A percentile compares a stretch with the other conserved stretches of the same genome.
Evolutionary conservation across 2,329 filamentous ascomycete genomes (phyloP).

Genomic region (Alternaria conjuncta): DNA sequence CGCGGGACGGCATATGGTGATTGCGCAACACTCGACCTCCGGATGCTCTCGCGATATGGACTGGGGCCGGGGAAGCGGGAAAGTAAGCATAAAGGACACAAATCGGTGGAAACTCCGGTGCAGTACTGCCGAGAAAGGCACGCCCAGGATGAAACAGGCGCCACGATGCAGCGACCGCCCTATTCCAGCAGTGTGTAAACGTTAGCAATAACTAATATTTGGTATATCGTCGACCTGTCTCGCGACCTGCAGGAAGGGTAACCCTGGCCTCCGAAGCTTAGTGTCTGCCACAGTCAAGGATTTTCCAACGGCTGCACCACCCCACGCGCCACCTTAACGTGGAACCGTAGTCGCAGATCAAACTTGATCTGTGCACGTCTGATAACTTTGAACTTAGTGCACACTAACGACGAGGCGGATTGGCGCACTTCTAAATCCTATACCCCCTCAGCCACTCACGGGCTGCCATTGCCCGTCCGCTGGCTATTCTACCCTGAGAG

Average conservation of each 20-base stretch:
- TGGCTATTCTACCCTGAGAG: slow-evolving; percentile 18
- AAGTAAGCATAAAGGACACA: slow-evolving; percentile 11
- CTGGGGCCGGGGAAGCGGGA: slow-evolving; percentile 25
- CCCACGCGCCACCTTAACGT: slow-evolving; percentile 38
- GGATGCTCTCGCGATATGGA: slow-evolving; percentile 13
- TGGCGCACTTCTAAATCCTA: slow-evolving; percentile 19
- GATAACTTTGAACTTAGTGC: slow-evolving; percentile 29
- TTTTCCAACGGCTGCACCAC: slow-evolving; percentile 33
- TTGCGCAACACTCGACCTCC: slow-evolving; percentile 23
- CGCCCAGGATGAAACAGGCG: slow-evolving; percentile 10
- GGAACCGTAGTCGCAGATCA: slow-evolving; percentile 45
- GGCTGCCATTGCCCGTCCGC: slow-evolving; percentile 3
- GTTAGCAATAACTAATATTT: slow-evolving; percentile 2
- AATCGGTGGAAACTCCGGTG: slow-evolving; percentile 14
- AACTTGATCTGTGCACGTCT: slow-evolving; percentile 26
- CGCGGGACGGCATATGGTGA: slow-evolving; percentile 16
- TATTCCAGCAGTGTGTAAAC: slow-evolving; percentile 1
- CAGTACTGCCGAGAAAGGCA: slow-evolving; percentile 14
- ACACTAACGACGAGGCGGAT: slow-evolving; percentile 30
- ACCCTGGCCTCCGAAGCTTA: slow-evolving; percentile 22
- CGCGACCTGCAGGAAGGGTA: slow-evolving; percentile 19
- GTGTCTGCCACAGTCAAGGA: slow-evolving; percentile 28
- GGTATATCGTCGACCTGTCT: slow-evolving; percentile 17
- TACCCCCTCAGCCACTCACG: slow-evolving; percentile 14
- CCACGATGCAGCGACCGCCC: slow-evolving; percentile 4